A percentile compares a stretch with the other conserved stretches of the same genome.
phyloP scores from a whole-genome alignment of 805 yeast genomes.

The Suhomyces kilbournensis region DNA sequence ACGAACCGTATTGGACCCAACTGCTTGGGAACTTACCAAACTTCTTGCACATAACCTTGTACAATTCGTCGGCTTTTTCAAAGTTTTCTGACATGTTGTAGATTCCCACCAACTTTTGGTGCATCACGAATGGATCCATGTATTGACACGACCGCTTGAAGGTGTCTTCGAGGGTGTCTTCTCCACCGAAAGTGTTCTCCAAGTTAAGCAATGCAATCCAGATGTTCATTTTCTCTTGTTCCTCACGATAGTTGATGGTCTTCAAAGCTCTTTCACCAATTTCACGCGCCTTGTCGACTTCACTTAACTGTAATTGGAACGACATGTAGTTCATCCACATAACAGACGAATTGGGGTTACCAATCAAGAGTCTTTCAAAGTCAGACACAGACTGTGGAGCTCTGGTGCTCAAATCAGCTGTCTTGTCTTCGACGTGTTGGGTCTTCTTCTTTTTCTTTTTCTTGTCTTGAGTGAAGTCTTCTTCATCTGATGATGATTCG shows the following conservation, averaged over 20 bases:
- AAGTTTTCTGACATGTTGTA: constrained; percentile 70
- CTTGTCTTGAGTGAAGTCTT: constrained; percentile 55
- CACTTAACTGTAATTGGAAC: constrained; percentile 92
- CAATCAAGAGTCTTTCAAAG: constrained; percentile 86
- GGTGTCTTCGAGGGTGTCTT: constrained; percentile 72
- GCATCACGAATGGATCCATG: constrained; percentile 85
- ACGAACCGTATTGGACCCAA: constrained; percentile 83
- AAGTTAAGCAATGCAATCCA: constrained; percentile 95
- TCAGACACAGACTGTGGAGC: constrained; percentile 91
- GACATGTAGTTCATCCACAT: constrained; percentile 99
- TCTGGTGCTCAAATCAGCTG: constrained; percentile 77
- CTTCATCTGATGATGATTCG: constrained; percentile 52
- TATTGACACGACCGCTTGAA: constrained; percentile 85
- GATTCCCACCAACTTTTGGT: constrained; percentile 74
- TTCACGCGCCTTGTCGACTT: constrained; percentile 90
- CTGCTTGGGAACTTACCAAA: constrained; percentile 71
- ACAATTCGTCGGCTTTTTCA: constrained; percentile 67
- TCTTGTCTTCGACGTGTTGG: constrained; percentile 66
- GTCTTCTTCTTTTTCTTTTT: constrained; percentile 45
- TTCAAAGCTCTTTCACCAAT: constrained; percentile 89
- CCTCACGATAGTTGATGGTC: constrained; percentile 86
- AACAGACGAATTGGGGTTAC: constrained; percentile 90
- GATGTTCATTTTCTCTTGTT: constrained; percentile 85
- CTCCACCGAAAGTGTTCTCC: constrained; percentile 90
- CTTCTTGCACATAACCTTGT: constrained; percentile 63